phyloP scores from a whole-genome alignment of 768 basidiomycete genomes.

The Suillus variegatus region DNA sequence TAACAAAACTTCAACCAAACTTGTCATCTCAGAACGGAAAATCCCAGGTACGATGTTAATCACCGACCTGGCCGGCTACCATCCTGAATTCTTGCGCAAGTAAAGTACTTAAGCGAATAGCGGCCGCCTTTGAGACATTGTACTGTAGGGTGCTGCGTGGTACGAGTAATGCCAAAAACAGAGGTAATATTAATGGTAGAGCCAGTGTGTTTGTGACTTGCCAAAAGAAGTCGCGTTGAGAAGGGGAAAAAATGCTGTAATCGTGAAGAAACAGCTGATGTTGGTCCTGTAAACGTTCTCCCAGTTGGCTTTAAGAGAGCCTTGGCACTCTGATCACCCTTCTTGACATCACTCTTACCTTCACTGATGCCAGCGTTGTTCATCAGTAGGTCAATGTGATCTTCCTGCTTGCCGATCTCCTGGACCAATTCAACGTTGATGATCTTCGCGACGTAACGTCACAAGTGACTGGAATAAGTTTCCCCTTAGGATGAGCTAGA shows the following conservation, averaged over 20 bases:
- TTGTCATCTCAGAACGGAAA: conserved; percentile 39
- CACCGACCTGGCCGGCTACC: conserved; percentile 32
- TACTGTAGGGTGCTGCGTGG: conserved; percentile 45
- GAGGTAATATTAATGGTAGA: conserved; percentile 44
- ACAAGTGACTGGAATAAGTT: conserved; percentile 28
- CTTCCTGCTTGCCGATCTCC: conserved; percentile 38
- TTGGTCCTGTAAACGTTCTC: conserved; percentile 28
- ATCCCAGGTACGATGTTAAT: conserved; percentile 38
- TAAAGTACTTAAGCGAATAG: conserved; percentile 33
- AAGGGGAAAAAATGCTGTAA: conserved; percentile 47
- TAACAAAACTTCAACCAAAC: neutral
- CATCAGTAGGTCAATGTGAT: conserved; percentile 65
- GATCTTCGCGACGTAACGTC: conserved; percentile 31
- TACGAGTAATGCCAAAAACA: conserved; percentile 43
- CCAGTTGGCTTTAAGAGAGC: conserved; percentile 27
- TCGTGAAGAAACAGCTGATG: conserved; percentile 39
- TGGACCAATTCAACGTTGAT: conserved; percentile 21
- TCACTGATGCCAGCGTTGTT: conserved; percentile 68
- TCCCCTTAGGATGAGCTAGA: conserved; percentile 29
- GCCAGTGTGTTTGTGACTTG: conserved; percentile 29
- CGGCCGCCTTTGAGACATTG: conserved; percentile 43
- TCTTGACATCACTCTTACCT: conserved; percentile 24
- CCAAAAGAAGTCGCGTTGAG: conserved; percentile 36
- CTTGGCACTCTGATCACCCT: conserved; percentile 29
- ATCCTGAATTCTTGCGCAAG: conserved; percentile 38